Evolutionary conservation across 768 basidiomycete species (phyloP), one percentile per base, ranked within the genome.

Genomic region (Mycena indigotica): DNA sequence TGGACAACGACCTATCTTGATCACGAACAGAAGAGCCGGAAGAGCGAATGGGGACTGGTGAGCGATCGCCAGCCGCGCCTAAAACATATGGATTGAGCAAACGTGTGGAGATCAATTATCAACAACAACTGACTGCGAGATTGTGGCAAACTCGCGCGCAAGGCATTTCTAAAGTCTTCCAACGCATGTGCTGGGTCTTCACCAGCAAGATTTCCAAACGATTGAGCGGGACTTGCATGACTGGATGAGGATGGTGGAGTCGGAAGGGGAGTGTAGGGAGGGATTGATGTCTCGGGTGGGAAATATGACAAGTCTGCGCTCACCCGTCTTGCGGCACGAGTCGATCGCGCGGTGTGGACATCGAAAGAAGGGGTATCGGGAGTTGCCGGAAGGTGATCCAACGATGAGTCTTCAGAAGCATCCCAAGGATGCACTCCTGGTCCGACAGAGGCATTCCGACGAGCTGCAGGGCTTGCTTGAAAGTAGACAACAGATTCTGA

Each of bases 401-500:
- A n/a, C n/a, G n/a, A n/a, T n/a, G n/a, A n/a, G n/a, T n/a, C n/a
- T n/a, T n/a, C n/a, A n/a, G n/a, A n/a, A n/a, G n/a, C n/a, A n/a
- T 75, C 67, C 59, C 69, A 72, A 30, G 75, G 75, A 41, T 77
- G 72, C 35, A 77, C 66, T 19, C 80, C 80, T 3, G 80, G 77
- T 15, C 84, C 78, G 75, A 85, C 66, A 69, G 84, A 74, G 53
- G 75, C 65, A 60, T 75, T 66, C 48, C 75, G 63, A 26, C 80
- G 72, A 21, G 72, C 63, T 8, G 72, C 57, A 40, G 75, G 72
- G 1, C 79, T 77, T 0, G 90, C 89, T 50, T 80, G 80, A 71
- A 95, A 97, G 70, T 90, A 87, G 4, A 85, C 81, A 28, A 84
- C 83, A 0, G 84, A 83, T 15, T 87, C 83, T 32, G 86, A 85